These are phyloP conservation scores for Persicaria tinctoria DNA, from an alignment of 148 eudicot species.

Conservation along the genomic window DNA sequence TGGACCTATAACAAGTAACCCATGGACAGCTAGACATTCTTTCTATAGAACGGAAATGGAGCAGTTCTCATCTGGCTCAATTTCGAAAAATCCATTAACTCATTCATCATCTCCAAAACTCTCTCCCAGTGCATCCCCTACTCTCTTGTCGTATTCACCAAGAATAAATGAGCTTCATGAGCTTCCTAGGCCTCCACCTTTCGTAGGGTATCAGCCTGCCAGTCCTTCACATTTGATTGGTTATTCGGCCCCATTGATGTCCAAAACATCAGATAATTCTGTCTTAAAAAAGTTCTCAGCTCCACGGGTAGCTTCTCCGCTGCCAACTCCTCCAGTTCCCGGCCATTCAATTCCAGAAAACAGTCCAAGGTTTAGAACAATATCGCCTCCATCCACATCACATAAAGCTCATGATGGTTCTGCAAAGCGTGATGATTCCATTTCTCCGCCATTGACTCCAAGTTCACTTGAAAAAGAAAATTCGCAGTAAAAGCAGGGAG, in stretches of 20 bases:
- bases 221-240: conserved; percentile 36
- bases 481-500: conserved; percentile 20
- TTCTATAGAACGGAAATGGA: conserved; percentile 31
- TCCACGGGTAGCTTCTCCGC: conserved; percentile 28
- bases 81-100: conserved; percentile 33
- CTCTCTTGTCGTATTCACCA: conserved; percentile 57
- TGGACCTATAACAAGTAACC: conserved; percentile 61
- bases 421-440: conserved; percentile 15
- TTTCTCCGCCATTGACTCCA: conserved; percentile 55
- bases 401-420: conserved; percentile 20
- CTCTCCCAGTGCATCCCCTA: conserved; percentile 49
- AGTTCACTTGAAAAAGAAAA: conserved; percentile 21
- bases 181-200: conserved; percentile 85
- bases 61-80: conserved; percentile 44
- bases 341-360: conserved; percentile 37
- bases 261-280: conserved; percentile 32
- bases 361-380: conserved; percentile 22
- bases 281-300: conserved; percentile 15
- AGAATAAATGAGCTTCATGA: conserved; percentile 91
- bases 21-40: conserved; percentile 32
- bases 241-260: conserved; percentile 65
- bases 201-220: conserved; percentile 17
- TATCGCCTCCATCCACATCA: conserved; percentile 19
- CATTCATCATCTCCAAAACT: conserved; percentile 41
- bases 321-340: conserved; percentile 35